Percentiles rank a stretch among this genome's conserved stretches.
phyloP scores from a whole-genome alignment of 2,329 filamentous ascomycete genomes.

The Taxawa tesnikishii region DNA sequence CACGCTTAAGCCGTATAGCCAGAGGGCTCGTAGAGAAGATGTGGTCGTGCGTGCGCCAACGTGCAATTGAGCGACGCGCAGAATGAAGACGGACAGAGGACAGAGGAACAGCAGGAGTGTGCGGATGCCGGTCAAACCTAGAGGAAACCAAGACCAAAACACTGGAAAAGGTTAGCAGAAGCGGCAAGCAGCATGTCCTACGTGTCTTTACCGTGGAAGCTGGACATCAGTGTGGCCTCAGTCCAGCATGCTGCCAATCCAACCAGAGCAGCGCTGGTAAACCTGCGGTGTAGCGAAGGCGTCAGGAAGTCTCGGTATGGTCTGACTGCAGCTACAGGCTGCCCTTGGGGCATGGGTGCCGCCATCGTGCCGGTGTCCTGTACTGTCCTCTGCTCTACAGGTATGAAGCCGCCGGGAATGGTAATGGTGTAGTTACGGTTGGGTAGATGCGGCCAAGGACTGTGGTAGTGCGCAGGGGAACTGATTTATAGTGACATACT shows the following conservation, averaged over 20 bases:
- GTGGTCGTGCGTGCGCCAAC: slow-evolving; percentile 48
- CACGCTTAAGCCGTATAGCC: slow-evolving; percentile 42
- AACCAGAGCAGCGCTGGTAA: slow-evolving; percentile 62
- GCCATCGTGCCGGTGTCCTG: too few species aligned
- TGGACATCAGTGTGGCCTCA: slow-evolving; percentile 35
- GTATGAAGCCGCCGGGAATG: too few species aligned
- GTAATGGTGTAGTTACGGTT: too few species aligned
- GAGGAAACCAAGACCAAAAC: slow-evolving; percentile 77
- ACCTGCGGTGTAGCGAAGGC: slow-evolving; percentile 75
- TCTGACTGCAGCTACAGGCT: not conserved
- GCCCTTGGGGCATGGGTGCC: not conserved
- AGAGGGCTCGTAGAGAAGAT: slow-evolving; percentile 54
- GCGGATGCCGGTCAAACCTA: slow-evolving; percentile 64
- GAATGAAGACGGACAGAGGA: slow-evolving; percentile 64
- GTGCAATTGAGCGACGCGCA: slow-evolving; percentile 51
- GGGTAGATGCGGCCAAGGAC: too few species aligned
- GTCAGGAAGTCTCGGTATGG: slow-evolving; percentile 85
- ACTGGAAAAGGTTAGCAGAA: slow-evolving; percentile 33
- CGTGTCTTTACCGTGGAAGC: not conserved
- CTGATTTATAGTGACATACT: too few species aligned
- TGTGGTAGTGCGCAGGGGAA: too few species aligned
- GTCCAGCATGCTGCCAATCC: slow-evolving; percentile 61
- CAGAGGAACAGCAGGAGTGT: slow-evolving; percentile 64
- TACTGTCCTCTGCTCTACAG: too few species aligned
- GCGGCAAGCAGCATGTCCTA: slow-evolving; percentile 2